Evolutionary conservation across 257 asterid genomes (phyloP).

Genomic region (Asclepias syriaca): DNA sequence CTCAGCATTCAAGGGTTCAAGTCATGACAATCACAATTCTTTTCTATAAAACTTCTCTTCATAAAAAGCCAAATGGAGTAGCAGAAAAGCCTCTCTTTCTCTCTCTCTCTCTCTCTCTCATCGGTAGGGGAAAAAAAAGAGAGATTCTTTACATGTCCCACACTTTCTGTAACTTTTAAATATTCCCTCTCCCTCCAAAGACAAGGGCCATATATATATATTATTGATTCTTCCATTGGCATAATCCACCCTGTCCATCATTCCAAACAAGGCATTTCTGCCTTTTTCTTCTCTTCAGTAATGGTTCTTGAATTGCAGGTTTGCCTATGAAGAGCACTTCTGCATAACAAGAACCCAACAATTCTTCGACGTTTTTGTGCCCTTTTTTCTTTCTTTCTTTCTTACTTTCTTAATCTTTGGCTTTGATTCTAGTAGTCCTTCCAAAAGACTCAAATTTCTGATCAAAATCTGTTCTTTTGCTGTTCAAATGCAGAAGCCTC

Average conservation of each 20-base stretch:
- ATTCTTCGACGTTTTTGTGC: too few relatives aligned
- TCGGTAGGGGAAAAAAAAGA: background rate
- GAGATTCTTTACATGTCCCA: slow-evolving; percentile 85
- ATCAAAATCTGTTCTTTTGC: background rate
- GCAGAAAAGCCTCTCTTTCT: background rate
- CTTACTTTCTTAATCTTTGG: background rate
- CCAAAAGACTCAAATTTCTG: background rate
- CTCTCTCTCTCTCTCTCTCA: background rate
- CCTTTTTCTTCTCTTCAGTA: slow-evolving; percentile 4
- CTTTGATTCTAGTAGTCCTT: background rate
- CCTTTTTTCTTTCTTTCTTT: background rate
- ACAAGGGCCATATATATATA: slow-evolving; percentile 42
- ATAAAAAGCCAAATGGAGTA: slow-evolving; percentile 16
- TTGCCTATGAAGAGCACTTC: slow-evolving; percentile 8
- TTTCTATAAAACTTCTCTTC: background rate
- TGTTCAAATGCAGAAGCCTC: slow-evolving; percentile 49
- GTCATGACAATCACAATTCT: too few relatives aligned
- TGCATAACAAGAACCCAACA: background rate
- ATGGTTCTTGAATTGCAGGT: slow-evolving; percentile 58
- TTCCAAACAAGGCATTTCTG: slow-evolving; percentile 22
- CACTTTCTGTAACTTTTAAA: slow-evolving; percentile 48
- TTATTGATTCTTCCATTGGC: slow-evolving; percentile 48
- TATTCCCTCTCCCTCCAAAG: slow-evolving; percentile 59
- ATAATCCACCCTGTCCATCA: slow-evolving; percentile 24
- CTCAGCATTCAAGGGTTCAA: slow-evolving; percentile 25